Base-by-base conservation (phyloP, 1,284 basidiomycete species). In the Exsudoporus floridanus region DNA sequence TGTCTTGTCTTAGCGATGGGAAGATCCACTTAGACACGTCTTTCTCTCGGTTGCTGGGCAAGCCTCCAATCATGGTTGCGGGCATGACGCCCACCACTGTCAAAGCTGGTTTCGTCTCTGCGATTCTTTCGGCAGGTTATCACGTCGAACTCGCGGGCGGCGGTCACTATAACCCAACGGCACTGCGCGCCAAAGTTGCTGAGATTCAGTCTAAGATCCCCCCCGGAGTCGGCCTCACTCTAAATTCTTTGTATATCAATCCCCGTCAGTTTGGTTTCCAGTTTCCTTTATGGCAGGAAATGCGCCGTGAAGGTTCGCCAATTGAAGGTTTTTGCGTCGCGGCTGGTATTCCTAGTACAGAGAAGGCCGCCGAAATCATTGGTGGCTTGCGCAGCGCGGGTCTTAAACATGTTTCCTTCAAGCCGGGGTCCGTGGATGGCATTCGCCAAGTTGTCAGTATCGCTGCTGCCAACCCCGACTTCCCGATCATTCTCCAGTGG, bases 401-500 rank as follows among this genome's bases (percentile, higher is more conserved):
- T 47, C 94, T 98, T 71, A 93, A 92, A 75, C 94, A 98, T 72
- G 84, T 98, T 59, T 82, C 94, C 1, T 97, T 98, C 86, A 98
- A 98, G 79, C 96, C 96, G 39, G 96, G 96, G 57, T 97, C 94
- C 8, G 86, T 96, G 52, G 95, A 98, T 60, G 96, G 96, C 58
- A 96, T 99, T 62, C 88, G 94, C 42, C 95, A 98, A 72, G 96
- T 98, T 54, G 81, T 97, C 73, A 95, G 88, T 77, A 99, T 99
- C 64, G 96, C 97, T 25, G 83, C 90, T 40, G 82, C 93, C 57
- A 95, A 98, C 74, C 92, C 95, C 39, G 88, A 94, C 73, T 99
- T 92, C 82, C 94, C 96, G n/a, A 88, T 99, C 74, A 94, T 99
- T 72, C 78, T 98, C 59, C 96, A 98, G 70, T 98, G 96, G 96